These are phyloP conservation scores for Poa pratensis DNA, from an alignment of 176 grass and related monocot species.

Conservation along the genomic window DNA sequence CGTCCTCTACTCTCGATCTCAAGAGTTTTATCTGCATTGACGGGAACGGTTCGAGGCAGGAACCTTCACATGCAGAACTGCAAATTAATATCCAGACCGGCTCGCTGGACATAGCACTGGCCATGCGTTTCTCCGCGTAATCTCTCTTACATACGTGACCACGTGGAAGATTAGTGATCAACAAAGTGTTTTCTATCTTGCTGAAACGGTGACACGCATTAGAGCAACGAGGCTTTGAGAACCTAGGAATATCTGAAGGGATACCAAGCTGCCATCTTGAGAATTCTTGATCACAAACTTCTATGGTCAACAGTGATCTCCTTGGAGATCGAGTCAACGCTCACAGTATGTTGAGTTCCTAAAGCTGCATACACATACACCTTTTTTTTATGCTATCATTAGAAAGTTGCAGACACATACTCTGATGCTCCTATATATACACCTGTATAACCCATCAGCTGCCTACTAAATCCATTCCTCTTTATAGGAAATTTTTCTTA, in stretches of 20 bases:
- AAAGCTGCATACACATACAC: neutral
- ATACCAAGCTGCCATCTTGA: neutral
- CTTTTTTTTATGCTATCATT: neutral
- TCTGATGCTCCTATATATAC: constrained; percentile 37
- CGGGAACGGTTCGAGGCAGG: neutral
- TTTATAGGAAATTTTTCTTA: neutral
- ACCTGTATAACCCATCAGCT: neutral
- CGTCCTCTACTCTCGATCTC: neutral
- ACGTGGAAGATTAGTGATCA: constrained; percentile 8
- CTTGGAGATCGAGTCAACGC: neutral
- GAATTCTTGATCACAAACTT: constrained; percentile 16
- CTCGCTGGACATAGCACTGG: constrained; percentile 35
- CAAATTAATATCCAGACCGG: neutral
- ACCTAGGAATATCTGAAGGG: neutral
- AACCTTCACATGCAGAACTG: constrained; percentile 17
- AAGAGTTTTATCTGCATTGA: neutral
- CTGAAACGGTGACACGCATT: neutral
- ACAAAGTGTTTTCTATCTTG: neutral
- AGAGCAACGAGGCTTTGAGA: neutral
- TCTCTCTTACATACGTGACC: constrained; percentile 4
- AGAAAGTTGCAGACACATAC: neutral
- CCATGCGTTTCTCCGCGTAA: constrained; percentile 45
- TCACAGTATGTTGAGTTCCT: neutral
- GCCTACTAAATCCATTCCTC: neutral
- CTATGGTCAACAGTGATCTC: constrained; percentile 13